phyloP scores from a whole-genome alignment of 1,284 basidiomycete genomes.

The Heterobasidion parviporum region DNA sequence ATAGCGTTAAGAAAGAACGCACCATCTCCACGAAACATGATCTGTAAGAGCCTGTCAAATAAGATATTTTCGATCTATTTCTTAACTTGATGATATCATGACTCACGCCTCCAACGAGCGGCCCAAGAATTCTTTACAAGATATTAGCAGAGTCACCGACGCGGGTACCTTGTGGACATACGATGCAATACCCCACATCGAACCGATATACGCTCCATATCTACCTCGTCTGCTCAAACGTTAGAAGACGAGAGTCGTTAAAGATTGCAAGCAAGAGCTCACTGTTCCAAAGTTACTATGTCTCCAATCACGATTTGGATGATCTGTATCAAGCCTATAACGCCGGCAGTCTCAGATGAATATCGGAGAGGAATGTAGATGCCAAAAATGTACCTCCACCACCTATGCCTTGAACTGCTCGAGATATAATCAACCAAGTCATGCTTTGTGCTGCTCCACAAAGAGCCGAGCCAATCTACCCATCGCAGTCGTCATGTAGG shows the following conservation, averaged over 20 bases:
- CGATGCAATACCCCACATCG: constrained; percentile 76
- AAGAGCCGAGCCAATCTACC: constrained; percentile 69
- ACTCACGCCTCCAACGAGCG: constrained; percentile 53
- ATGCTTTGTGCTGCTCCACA: constrained; percentile 79
- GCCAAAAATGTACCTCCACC: constrained; percentile 50
- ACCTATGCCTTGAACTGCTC: constrained; percentile 79
- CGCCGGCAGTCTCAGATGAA: neutral
- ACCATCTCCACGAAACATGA: constrained; percentile 72
- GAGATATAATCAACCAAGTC: constrained; percentile 63
- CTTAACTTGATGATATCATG: neutral
- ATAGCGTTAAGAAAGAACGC: constrained; percentile 10
- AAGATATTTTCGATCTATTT: neutral
- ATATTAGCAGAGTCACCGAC: neutral
- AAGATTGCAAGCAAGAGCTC: constrained; percentile 16
- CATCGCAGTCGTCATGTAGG: neutral
- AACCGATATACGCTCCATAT: constrained; percentile 66
- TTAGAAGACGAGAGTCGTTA: neutral
- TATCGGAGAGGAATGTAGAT: neutral
- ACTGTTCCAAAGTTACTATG: constrained; percentile 73
- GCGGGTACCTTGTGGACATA: constrained; percentile 10
- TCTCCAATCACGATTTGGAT: constrained; percentile 72
- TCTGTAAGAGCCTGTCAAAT: constrained; percentile 50
- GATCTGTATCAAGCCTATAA: constrained; percentile 39
- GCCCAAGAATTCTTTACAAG: constrained; percentile 56
- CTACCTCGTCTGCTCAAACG: constrained; percentile 52